Conservation (phyloP, 768 basidiomycete genomes). For the Fomitopsis serialis region DNA sequence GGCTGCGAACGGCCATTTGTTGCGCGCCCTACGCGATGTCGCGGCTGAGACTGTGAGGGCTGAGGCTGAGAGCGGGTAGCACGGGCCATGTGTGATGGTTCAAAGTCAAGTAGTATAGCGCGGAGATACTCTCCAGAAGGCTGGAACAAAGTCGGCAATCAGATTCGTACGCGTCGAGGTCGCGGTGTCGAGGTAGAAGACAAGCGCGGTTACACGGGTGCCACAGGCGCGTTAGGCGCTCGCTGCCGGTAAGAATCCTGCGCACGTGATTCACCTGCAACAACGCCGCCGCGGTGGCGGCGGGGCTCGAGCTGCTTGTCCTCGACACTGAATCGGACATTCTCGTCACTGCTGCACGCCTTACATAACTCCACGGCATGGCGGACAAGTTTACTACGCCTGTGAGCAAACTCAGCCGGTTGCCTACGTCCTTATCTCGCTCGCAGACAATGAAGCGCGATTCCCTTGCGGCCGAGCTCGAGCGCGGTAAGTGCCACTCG, state of each 20-base stretch:
- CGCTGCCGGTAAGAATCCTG: no score
- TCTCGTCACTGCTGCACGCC: background rate
- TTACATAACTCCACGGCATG: constrained; percentile 10
- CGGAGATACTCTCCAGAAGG: no score
- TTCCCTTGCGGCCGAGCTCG: constrained; percentile 62
- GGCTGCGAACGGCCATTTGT: constrained; percentile 15
- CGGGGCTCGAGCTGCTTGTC: background rate
- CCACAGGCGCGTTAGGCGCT: background rate
- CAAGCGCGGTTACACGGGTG: background rate
- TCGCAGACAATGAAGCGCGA: constrained; percentile 50
- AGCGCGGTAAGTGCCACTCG: constrained; percentile 40
- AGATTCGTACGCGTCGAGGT: background rate
- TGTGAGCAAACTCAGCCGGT: constrained; percentile 9
- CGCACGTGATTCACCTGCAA: no score
- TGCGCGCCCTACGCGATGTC: constrained; percentile 20
- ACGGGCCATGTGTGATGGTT: constrained; percentile 24
- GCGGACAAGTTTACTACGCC: constrained; percentile 21
- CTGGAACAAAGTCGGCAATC: background rate
- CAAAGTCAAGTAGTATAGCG: no score
- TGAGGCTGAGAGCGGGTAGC: constrained; percentile 36
- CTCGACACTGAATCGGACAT: background rate
- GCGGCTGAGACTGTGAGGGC: constrained; percentile 35
- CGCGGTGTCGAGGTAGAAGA: background rate
- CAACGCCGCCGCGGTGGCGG: background rate
- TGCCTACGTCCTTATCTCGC: constrained; percentile 11